Conservation (phyloP, 345 rosid genomes). For the Viola odorata region DNA sequence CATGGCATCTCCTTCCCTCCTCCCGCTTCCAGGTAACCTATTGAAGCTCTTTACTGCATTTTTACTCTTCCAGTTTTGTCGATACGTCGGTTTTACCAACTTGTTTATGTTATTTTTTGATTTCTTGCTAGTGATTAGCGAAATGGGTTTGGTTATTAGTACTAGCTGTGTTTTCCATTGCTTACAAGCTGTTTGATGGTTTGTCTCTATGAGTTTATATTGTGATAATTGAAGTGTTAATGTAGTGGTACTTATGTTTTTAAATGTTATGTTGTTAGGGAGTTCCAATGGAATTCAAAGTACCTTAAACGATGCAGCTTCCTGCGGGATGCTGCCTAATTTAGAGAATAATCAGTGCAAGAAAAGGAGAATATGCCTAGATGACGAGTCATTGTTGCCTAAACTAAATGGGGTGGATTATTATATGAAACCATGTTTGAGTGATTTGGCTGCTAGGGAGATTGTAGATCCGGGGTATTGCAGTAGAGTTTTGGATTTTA, state of each 20-base stretch:
- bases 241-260: too few species aligned
- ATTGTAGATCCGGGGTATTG: slow-evolving; percentile 58
- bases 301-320: background rate
- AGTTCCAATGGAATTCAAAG: slow-evolving; percentile 9
- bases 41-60: background rate
- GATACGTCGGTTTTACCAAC: background rate
- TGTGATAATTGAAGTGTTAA: background rate
- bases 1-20: slow-evolving; percentile 29
- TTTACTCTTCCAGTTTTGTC: background rate
- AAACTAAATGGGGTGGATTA: slow-evolving; percentile 44
- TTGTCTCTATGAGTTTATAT: background rate
- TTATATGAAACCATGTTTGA: slow-evolving; percentile 58
- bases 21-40: slow-evolving; percentile 24
- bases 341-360: slow-evolving; percentile 22
- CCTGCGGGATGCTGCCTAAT: background rate
- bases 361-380: slow-evolving; percentile 42
- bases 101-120: background rate
- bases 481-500: slow-evolving; percentile 63
- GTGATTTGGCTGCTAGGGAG: slow-evolving; percentile 49
- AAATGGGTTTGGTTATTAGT: background rate
- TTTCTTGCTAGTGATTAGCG: too few species aligned
- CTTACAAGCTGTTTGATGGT: slow-evolving; percentile 1
- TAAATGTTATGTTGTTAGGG: slow-evolving; percentile 14
- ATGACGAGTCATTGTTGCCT: slow-evolving; percentile 37
- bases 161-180: background rate